Conservation (phyloP, 2,329 filamentous ascomycete genomes). For the Fusarium kyushuense region DNA sequence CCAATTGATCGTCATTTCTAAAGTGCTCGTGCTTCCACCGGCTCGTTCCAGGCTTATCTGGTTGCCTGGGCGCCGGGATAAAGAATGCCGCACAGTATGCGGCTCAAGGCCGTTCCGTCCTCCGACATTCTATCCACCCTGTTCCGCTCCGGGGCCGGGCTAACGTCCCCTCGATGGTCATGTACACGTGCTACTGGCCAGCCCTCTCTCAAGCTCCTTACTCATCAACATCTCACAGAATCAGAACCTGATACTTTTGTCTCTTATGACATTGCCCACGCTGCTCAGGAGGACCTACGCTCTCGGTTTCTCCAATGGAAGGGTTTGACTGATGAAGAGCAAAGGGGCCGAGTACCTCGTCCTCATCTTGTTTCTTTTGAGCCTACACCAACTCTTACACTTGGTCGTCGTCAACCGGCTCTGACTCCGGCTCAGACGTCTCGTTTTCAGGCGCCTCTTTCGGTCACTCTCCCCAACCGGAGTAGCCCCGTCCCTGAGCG, state of each 20-base stretch:
- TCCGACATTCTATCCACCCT: conserved; percentile 32
- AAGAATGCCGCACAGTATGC: conserved; percentile 24
- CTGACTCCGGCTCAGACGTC: conserved; percentile 61
- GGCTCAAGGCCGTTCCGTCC: conserved; percentile 17
- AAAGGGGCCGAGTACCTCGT: conserved; percentile 59
- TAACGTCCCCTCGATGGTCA: conserved; percentile 25
- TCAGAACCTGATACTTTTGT: conserved; percentile 42
- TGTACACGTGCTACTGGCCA: conserved; percentile 16
- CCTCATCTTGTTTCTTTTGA: conserved; percentile 86
- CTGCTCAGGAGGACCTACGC: conserved; percentile 53
- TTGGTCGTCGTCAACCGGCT: conserved; percentile 80
- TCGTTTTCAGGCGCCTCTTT: conserved; percentile 58
- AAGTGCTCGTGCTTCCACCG: neutral
- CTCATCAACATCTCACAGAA: conserved; percentile 50
- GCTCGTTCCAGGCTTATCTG: conserved; percentile 1
- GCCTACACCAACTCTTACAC: conserved; percentile 86
- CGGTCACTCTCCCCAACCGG: conserved; percentile 44
- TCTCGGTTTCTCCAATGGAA: conserved; percentile 54
- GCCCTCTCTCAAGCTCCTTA: conserved; percentile 44
- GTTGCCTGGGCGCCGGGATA: neutral
- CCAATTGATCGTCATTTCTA: conserved; percentile 4
- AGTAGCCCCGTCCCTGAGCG: conserved; percentile 47
- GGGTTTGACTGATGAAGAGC: conserved; percentile 37
- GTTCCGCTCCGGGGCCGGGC: conserved; percentile 20
- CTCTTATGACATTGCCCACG: conserved; percentile 50